Evolutionary conservation across 306 rosid genomes (phyloP).

Genomic region (Trichosanthes truncata): DNA sequence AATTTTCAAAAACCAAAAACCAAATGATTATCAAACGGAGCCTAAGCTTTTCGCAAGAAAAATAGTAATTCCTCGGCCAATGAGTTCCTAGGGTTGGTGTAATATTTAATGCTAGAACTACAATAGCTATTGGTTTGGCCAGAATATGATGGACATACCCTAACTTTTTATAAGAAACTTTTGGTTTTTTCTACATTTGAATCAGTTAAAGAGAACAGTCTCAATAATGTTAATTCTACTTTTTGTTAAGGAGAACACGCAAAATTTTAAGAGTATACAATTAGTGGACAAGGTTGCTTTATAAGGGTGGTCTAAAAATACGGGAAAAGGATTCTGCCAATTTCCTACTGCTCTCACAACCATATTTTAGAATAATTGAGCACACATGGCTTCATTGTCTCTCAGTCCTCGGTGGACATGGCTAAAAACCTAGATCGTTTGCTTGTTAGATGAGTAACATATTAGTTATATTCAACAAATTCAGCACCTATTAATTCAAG

Average conservation of each 20-base stretch:
- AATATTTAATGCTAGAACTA: not conserved
- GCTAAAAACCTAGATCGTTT: not conserved
- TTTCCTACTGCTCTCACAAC: not conserved
- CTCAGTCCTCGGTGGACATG: not conserved
- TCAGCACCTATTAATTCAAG: not conserved
- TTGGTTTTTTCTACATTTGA: not conserved
- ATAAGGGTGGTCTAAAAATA: not conserved
- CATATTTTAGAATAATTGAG: not conserved
- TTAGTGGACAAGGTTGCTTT: not conserved
- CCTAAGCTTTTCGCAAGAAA: not conserved
- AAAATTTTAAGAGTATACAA: not conserved
- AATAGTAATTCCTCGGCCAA: not conserved
- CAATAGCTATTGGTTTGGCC: not conserved
- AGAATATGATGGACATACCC: not conserved
- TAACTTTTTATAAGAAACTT: not conserved
- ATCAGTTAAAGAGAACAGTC: not conserved
- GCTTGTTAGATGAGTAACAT: constrained; percentile 3
- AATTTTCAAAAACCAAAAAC: too few relatives aligned
- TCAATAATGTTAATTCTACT: not conserved
- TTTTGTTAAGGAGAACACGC: not conserved
- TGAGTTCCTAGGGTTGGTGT: not conserved
- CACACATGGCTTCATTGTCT: not conserved
- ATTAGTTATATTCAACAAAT: not conserved
- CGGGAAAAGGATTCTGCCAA: not conserved
- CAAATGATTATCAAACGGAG: too few relatives aligned